A percentile compares a stretch with the other conserved stretches of the same genome.
phyloP scores from a whole-genome alignment of 495 filamentous ascomycete species.

The Penicillium parvum region DNA sequence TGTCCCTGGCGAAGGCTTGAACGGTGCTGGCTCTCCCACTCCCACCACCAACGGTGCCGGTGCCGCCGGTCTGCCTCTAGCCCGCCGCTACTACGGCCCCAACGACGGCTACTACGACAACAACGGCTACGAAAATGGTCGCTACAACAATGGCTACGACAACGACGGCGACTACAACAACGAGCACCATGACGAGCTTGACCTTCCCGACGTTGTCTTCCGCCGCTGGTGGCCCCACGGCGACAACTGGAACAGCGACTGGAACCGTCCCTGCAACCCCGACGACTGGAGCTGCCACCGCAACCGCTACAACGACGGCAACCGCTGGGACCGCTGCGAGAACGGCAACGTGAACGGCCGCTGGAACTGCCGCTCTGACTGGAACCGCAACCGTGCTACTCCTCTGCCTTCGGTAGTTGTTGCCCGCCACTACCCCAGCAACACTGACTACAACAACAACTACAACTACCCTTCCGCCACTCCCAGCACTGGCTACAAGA shows the following conservation, averaged over 20 bases:
- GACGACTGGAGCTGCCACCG: constrained; percentile 6
- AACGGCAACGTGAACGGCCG: constrained; percentile 4
- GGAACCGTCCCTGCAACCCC: constrained; percentile 8
- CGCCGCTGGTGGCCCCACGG: neutral
- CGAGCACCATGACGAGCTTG: constrained; percentile 4
- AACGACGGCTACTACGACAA: constrained; percentile 15
- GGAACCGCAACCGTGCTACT: constrained; percentile 10
- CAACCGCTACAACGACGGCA: constrained; percentile 6
- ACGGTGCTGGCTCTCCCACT: neutral
- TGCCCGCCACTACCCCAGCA: constrained; percentile 7
- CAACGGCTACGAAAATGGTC: neutral
- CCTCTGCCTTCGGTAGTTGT: constrained; percentile 7
- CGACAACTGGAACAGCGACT: no score
- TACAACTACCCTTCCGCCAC: neutral
- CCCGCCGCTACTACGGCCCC: constrained; percentile 11
- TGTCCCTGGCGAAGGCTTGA: neutral
- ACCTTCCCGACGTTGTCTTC: neutral
- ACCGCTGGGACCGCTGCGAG: constrained; percentile 5
- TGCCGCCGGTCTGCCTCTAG: neutral
- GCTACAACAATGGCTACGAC: constrained; percentile 7
- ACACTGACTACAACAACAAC: neutral
- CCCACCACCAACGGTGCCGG: neutral
- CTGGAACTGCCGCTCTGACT: constrained; percentile 10
- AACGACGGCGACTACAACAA: constrained; percentile 4
- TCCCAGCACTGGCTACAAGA: neutral